These are phyloP conservation scores for Lepidium sativum DNA, from an alignment of 345 rosid genomes.

Conservation along the genomic window DNA sequence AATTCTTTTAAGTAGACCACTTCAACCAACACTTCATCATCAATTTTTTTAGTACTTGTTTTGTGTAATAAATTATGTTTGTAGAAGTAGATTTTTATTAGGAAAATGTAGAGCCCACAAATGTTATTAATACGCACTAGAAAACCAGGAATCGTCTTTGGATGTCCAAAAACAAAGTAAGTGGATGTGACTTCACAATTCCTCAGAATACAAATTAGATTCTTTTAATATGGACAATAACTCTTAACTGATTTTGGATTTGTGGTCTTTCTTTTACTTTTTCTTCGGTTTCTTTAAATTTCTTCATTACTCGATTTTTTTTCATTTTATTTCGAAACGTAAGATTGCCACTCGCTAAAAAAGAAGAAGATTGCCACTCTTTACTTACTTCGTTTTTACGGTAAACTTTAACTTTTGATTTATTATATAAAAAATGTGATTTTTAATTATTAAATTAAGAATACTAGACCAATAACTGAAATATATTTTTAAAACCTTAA, in stretches of 20 bases:
- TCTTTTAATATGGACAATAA: constrained; percentile 5
- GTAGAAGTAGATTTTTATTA: neutral
- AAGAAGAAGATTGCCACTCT: too few relatives aligned
- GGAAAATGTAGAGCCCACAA: constrained; percentile 9
- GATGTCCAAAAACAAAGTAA: neutral
- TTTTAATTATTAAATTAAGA: too few relatives aligned
- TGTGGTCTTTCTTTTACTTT: neutral
- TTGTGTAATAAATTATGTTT: neutral
- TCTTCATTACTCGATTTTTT: too few relatives aligned
- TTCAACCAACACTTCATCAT: too few relatives aligned
- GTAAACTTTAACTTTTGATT: too few relatives aligned
- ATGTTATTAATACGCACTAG: neutral
- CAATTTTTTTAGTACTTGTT: neutral
- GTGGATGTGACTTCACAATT: neutral
- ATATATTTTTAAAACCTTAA: too few relatives aligned
- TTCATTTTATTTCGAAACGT: neutral
- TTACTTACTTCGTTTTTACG: too few relatives aligned
- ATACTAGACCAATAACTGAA: too few relatives aligned
- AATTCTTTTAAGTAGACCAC: too few relatives aligned
- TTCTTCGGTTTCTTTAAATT: too few relatives aligned
- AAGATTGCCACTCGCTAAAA: neutral
- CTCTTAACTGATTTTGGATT: neutral
- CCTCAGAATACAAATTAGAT: constrained; percentile 1
- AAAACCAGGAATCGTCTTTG: neutral
- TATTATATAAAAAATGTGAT: neutral